Conservation (phyloP, 2,329 filamentous ascomycete species). For the Fusarium domesticum region DNA sequence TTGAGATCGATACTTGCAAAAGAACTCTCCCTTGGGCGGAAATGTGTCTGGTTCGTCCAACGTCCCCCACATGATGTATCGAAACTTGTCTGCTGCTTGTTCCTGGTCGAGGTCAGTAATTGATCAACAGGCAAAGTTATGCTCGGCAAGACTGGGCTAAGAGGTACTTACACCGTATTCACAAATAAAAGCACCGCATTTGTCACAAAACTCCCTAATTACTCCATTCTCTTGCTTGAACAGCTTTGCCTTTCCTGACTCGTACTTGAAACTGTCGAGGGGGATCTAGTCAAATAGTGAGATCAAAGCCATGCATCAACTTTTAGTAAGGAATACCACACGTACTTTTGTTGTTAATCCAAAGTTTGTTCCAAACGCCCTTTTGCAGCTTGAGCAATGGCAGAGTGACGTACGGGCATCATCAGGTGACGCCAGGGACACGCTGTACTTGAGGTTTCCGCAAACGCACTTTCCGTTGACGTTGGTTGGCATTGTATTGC, state of each 20-base stretch:
- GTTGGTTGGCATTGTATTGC: neutral
- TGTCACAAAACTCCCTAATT: conserved; percentile 14
- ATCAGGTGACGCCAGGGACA: conserved; percentile 7
- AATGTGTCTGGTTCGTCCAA: conserved; percentile 48
- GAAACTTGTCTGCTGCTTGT: conserved; percentile 43
- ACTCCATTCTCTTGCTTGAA: conserved; percentile 17
- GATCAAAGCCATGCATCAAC: neutral
- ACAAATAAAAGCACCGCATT: conserved; percentile 17
- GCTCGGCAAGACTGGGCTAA: neutral
- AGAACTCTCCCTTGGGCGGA: conserved; percentile 55
- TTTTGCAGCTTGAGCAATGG: conserved; percentile 10
- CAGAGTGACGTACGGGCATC: conserved; percentile 12
- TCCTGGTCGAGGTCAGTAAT: conserved; percentile 23
- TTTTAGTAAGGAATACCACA: fast-evolving
- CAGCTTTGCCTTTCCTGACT: conserved; percentile 5
- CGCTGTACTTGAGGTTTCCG: conserved; percentile 11
- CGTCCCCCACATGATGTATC: conserved; percentile 46
- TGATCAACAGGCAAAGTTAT: fast-evolving
- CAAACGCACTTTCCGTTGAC: conserved; percentile 12
- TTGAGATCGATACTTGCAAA: conserved; percentile 43
- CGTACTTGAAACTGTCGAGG: conserved; percentile 7
- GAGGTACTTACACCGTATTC: conserved; percentile 12
- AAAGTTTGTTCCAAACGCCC: conserved; percentile 17
- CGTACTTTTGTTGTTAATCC: conserved; percentile 11
- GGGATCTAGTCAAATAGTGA: conserved; percentile 1